Conservation (phyloP, 208 protist species). For the Trypanosoma cruzi region DNA sequence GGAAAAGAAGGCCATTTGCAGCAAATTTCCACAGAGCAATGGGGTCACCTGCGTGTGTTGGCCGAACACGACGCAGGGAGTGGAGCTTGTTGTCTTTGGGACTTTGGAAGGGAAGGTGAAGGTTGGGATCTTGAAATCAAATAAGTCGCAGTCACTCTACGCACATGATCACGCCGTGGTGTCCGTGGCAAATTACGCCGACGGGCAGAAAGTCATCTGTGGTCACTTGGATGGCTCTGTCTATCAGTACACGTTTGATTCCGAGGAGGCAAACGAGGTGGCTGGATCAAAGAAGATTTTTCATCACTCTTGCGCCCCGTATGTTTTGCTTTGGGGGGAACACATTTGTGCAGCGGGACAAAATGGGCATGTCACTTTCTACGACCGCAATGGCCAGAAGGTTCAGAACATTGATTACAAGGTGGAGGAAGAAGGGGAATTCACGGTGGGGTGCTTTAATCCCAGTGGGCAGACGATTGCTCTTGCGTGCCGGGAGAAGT, state of each 20-base stretch:
- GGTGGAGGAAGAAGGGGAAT: slow-evolving; percentile 88
- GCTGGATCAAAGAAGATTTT: slow-evolving; percentile 83
- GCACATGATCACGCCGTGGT: slow-evolving; percentile 91
- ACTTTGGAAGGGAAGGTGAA: slow-evolving; percentile 95
- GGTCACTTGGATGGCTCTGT: slow-evolving; percentile 95
- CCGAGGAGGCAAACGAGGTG: slow-evolving; percentile 60
- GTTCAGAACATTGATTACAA: slow-evolving; percentile 91
- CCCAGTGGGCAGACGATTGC: slow-evolving; percentile 94
- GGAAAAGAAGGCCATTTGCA: slow-evolving; percentile 97
- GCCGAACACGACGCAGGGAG: slow-evolving; percentile 89
- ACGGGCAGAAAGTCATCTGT: slow-evolving; percentile 88
- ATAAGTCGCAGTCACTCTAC: slow-evolving; percentile 95
- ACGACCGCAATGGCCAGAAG: slow-evolving; percentile 89
- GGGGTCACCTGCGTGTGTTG: slow-evolving; percentile 94
- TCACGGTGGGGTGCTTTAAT: slow-evolving; percentile 91
- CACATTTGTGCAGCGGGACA: slow-evolving; percentile 90
- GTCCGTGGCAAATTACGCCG: slow-evolving; percentile 65
- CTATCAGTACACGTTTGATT: slow-evolving; percentile 89
- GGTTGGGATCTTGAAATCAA: slow-evolving; percentile 93
- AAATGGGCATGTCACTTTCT: slow-evolving; percentile 93
- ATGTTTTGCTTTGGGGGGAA: slow-evolving; percentile 94
- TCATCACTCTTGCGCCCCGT: slow-evolving; percentile 88
- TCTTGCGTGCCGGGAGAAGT: slow-evolving; percentile 84
- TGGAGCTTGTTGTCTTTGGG: slow-evolving; percentile 95
- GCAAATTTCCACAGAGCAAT: slow-evolving; percentile 94